phyloP scores from a whole-genome alignment of 805 yeast genomes.

The Wickerhamiella cacticola region DNA sequence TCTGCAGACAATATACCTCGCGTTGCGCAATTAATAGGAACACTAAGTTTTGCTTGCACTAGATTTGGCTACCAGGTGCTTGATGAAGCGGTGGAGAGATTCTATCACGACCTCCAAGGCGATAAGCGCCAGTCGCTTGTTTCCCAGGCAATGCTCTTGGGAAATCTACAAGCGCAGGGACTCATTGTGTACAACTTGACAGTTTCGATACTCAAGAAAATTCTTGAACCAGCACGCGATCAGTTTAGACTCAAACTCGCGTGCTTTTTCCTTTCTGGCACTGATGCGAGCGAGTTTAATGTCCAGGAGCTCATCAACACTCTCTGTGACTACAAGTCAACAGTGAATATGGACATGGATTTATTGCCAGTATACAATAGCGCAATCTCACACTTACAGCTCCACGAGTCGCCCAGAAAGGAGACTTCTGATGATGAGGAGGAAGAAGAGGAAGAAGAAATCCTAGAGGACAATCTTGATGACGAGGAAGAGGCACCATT shows the following conservation, averaged over 20 bases:
- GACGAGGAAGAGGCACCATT: not conserved
- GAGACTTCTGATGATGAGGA: not conserved
- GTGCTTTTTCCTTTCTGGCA: not conserved
- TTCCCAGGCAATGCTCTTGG: not conserved
- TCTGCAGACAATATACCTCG: not conserved
- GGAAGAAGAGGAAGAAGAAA: conserved; percentile 1
- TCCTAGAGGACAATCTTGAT: not conserved
- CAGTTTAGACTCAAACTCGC: conserved; percentile 9
- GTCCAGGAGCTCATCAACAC: not conserved
- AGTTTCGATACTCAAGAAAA: not conserved
- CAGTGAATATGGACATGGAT: not conserved
- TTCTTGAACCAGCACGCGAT: not conserved
- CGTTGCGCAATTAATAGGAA: not conserved
- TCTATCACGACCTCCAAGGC: not conserved
- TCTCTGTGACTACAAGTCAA: not conserved
- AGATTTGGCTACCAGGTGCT: conserved; percentile 5
- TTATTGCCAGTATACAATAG: not conserved
- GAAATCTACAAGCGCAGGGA: conserved; percentile 1
- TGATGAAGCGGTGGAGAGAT: not conserved
- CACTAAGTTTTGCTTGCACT: not conserved
- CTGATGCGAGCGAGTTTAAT: not conserved
- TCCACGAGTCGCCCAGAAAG: not conserved
- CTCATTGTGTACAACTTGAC: not conserved
- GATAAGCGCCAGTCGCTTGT: conserved; percentile 1
- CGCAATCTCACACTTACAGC: not conserved